A percentile compares a stretch with the other conserved stretches of the same genome.
phyloP scores from a whole-genome alignment of 305 asterid genomes.

The Fraxinus velutina region DNA sequence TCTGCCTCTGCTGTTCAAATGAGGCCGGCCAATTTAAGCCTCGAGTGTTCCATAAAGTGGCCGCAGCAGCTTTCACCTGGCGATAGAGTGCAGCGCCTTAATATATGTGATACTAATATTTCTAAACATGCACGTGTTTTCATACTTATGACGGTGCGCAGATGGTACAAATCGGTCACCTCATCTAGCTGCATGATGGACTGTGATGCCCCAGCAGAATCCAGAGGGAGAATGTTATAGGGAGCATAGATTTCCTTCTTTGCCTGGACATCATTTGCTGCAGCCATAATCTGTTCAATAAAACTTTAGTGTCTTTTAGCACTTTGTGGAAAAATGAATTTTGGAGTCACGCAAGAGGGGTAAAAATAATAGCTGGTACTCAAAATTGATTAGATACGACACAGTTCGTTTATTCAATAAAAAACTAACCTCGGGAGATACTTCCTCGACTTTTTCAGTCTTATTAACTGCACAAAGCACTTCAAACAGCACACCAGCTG shows the following conservation, averaged over 20 bases:
- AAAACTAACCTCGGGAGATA: conserved; percentile 85
- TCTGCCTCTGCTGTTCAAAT: conserved; percentile 74
- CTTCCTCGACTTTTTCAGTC: conserved; percentile 92
- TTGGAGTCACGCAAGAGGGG: conserved; percentile 2
- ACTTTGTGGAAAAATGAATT: conserved; percentile 17
- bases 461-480: conserved; percentile 97
- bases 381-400: conserved; percentile 2
- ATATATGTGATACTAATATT: conserved; percentile 8
- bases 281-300: conserved; percentile 77
- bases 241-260: conserved; percentile 90
- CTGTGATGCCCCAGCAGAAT: conserved; percentile 90
- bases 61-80: conserved; percentile 90
- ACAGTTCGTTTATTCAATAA: neutral
- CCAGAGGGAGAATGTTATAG: conserved; percentile 89
- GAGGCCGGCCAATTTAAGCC: conserved; percentile 82
- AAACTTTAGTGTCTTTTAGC: conserved; percentile 14
- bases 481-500: conserved; percentile 97
- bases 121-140: neutral
- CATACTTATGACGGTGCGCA: conserved; percentile 12
- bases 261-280: conserved; percentile 96
- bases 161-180: conserved; percentile 42
- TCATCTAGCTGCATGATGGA: conserved; percentile 99
- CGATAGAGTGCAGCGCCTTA: conserved; percentile 10
- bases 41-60: conserved; percentile 63
- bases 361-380: neutral